Base-by-base conservation (phyloP, 192 early-diverging fungal genomes). In the Gryganskiella cystojenkinii region DNA sequence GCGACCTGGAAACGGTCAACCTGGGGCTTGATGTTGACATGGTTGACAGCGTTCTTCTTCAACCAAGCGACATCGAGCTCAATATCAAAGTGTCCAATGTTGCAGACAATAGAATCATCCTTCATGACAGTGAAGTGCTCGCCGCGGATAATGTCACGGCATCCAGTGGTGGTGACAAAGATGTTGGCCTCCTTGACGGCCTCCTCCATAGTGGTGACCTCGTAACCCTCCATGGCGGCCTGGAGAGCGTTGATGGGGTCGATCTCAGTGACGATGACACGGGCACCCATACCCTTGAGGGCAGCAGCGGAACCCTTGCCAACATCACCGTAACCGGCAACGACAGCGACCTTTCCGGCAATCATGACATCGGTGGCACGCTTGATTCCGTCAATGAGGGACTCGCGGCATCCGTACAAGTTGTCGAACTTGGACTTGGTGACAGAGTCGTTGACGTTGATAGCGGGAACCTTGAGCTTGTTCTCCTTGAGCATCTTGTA, bases 181-280 rank as follows among this genome's bases (percentile, higher is more conserved):
- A 99, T 97, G 89, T 96, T 96, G 80, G 83, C 97, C 86, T 96
- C 92, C 71, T 62, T 58, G 69, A 94, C 89, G 74, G 95, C 95
- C 24, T 94, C 93, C 85, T 99, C 96, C 95, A 99, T 97, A 75
- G 96, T 99, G 83, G 97, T 99, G 69, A 99, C 97, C 87, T 99
- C 93, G 85, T 91, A 98, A 85, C 97, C 97, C 86, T 99, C 97
- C 97, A 99, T 99, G 67, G 93, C 89, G 66, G 97, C 97, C 89
- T 99, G 98, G 67, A 99, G 90, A 67, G 95, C 98, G 90, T 97
- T 99, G 92, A 99, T 99, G 83, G 98, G 96, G 88, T 99, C 98
- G 72, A 98, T 92, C 86, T 98, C 96, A 65, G 96, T 98, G 56
- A 99, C 88, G 70, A 99, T 87, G 82, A 99, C 97, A 86, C 96